These are phyloP conservation scores for Mimosa bimucronata DNA, from an alignment of 306 rosid genomes.

Conservation along the genomic window DNA sequence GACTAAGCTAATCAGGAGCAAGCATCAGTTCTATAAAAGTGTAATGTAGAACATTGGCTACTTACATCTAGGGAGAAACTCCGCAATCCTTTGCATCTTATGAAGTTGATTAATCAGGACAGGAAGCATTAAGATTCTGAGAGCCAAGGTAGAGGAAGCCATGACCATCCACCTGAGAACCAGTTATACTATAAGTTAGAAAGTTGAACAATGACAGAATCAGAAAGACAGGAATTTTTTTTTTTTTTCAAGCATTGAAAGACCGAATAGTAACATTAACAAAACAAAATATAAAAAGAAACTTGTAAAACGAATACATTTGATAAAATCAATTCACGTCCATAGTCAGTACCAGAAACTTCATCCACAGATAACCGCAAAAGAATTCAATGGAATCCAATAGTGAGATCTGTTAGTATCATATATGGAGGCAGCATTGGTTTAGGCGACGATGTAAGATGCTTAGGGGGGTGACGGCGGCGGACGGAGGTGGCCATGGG, in stretches of 20 bases:
- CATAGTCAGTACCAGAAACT: constrained; percentile 7
- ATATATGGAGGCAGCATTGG: constrained; percentile 6
- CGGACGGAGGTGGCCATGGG: constrained; percentile 70
- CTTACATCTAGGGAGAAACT: constrained; percentile 73
- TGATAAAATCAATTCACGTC: background rate
- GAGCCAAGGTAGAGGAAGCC: constrained; percentile 68
- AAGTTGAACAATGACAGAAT: background rate
- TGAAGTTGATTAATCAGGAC: constrained; percentile 63
- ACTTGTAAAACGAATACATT: background rate
- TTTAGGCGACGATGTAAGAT: background rate
- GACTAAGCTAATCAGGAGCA: constrained; percentile 18
- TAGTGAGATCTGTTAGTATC: constrained; percentile 31
- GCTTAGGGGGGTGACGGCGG: constrained; percentile 38
- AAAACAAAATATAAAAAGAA: background rate
- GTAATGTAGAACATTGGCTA: background rate
- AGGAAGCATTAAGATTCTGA: constrained; percentile 65
- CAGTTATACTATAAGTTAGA: constrained; percentile 32
- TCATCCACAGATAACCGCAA: constrained; percentile 38
- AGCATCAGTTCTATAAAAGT: constrained; percentile 4
- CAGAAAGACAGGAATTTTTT: background rate
- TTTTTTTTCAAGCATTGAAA: background rate
- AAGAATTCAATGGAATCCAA: background rate
- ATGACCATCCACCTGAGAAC: constrained; percentile 80
- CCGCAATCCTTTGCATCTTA: constrained; percentile 63
- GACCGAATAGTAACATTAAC: background rate